Conservation (phyloP, 2,329 filamentous ascomycete genomes). For the Trematosphaeria pertusa region DNA sequence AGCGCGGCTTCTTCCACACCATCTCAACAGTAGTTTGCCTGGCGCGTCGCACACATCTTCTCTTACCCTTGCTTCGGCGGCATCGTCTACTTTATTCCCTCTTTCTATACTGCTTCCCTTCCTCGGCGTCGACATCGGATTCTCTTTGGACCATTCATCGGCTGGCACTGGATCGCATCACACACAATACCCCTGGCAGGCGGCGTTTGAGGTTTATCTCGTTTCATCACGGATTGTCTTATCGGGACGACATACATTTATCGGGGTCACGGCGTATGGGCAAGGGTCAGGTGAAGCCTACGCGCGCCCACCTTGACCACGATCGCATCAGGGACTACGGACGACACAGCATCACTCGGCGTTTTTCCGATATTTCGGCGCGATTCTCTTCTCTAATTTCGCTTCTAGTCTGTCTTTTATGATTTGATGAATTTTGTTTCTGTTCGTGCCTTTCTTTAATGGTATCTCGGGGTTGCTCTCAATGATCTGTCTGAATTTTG, state of each 20-base stretch:
- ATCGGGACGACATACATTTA: constrained; percentile 12
- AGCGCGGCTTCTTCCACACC: constrained; percentile 35
- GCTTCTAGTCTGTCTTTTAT: constrained; percentile 2
- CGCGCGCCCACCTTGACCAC: constrained; percentile 13
- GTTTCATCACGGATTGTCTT: constrained; percentile 14
- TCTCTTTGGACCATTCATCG: constrained; percentile 20
- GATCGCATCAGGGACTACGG: constrained; percentile 14
- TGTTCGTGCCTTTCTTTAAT: neutral
- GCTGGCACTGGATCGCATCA: constrained; percentile 29
- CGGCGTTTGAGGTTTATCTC: constrained; percentile 33
- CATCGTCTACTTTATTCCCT: constrained; percentile 12
- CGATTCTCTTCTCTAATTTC: constrained; percentile 1
- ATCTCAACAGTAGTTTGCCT: constrained; percentile 29
- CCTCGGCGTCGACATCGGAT: constrained; percentile 24
- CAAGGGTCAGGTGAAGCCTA: constrained; percentile 17
- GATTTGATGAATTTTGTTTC: constrained; percentile 1
- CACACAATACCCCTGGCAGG: constrained; percentile 43
- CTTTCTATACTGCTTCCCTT: constrained; percentile 12
- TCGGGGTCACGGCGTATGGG: constrained; percentile 23
- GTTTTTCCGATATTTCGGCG: constrained; percentile 8
- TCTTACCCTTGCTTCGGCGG: constrained; percentile 13
- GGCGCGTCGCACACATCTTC: constrained; percentile 24
- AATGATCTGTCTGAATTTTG: neutral
- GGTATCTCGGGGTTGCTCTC: neutral
- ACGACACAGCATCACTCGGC: constrained; percentile 18